These are phyloP conservation scores for Corinectria fuckeliana DNA, from an alignment of 2,329 filamentous ascomycete genomes.

Conservation along the genomic window DNA sequence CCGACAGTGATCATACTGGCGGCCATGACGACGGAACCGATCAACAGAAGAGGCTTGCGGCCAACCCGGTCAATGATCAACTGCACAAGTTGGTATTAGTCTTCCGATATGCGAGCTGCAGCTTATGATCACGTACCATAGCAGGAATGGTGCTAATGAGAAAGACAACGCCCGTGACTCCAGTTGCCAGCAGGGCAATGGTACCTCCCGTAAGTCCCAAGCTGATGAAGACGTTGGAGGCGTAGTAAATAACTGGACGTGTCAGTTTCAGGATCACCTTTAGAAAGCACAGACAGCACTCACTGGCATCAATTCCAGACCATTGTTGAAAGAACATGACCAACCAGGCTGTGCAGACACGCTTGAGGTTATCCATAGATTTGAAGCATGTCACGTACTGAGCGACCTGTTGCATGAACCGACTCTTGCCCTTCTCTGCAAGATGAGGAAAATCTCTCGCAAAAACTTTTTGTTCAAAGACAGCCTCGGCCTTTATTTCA, in stretches of 20 bases:
- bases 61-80: slow-evolving; percentile 62
- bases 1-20: slow-evolving; percentile 62
- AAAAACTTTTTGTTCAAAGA: slow-evolving; percentile 41
- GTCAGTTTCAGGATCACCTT: not conserved
- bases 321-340: slow-evolving; percentile 64
- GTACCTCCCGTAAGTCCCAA: slow-evolving; percentile 52
- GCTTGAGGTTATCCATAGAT: slow-evolving; percentile 35
- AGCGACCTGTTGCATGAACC: not conserved
- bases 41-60: slow-evolving; percentile 68
- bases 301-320: slow-evolving; percentile 44
- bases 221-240: slow-evolving; percentile 52
- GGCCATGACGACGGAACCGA: slow-evolving; percentile 69
- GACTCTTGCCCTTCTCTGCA: slow-evolving; percentile 34
- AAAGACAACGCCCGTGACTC: slow-evolving; percentile 64
- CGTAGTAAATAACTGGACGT: slow-evolving; percentile 52
- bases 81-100: not conserved
- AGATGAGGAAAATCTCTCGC: slow-evolving; percentile 35
- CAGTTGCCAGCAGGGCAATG: slow-evolving; percentile 59
- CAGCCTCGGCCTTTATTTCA: slow-evolving; percentile 46
- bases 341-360: slow-evolving; percentile 59
- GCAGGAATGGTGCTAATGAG: slow-evolving; percentile 52
- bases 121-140: slow-evolving; percentile 30
- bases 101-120: not conserved
- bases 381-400: not conserved
- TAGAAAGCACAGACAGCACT: not conserved